Evolutionary conservation across 1,139 yeast genomes (phyloP).

Genomic region (Keqinozyma sinolaborantium): DNA sequence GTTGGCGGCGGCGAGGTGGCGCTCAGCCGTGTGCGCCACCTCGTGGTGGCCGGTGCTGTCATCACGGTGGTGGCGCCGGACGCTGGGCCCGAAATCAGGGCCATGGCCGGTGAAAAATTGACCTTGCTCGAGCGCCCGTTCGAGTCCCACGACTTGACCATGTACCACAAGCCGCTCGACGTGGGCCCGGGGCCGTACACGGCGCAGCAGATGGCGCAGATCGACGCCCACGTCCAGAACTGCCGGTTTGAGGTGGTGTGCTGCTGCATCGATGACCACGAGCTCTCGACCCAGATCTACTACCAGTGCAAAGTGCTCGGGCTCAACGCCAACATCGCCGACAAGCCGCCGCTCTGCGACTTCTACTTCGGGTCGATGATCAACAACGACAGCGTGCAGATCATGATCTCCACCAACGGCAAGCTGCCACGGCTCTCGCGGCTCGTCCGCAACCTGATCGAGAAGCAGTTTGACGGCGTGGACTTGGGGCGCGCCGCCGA

Average conservation of each 20-base stretch:
- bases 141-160: constrained; percentile 39
- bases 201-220: constrained; percentile 23
- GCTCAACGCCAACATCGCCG: constrained; percentile 79
- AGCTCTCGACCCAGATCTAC: constrained; percentile 55
- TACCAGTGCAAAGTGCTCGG: constrained; percentile 51
- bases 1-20: constrained; percentile 88
- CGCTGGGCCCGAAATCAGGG: too few relatives aligned
- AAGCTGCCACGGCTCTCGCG: constrained; percentile 75
- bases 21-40: constrained; percentile 61
- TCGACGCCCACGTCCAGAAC: constrained; percentile 29
- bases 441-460: constrained; percentile 58
- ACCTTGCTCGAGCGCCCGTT: constrained; percentile 40
- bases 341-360: constrained; percentile 79
- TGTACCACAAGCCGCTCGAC: constrained; percentile 36
- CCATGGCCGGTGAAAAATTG: too few relatives aligned
- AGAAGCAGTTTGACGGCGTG: constrained; percentile 38
- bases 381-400: constrained; percentile 72
- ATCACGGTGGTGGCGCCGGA: constrained; percentile 58
- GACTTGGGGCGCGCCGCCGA: constrained; percentile 58
- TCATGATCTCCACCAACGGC: constrained; percentile 84
- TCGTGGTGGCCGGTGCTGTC: constrained; percentile 65
- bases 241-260: constrained; percentile 61
- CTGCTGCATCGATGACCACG: constrained; percentile 75
- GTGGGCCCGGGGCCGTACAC: constrained; percentile 17
- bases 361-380: constrained; percentile 83